phyloP scores from a whole-genome alignment of 2,329 filamentous ascomycete genomes.

The Stagonosporopsis tanaceti region DNA sequence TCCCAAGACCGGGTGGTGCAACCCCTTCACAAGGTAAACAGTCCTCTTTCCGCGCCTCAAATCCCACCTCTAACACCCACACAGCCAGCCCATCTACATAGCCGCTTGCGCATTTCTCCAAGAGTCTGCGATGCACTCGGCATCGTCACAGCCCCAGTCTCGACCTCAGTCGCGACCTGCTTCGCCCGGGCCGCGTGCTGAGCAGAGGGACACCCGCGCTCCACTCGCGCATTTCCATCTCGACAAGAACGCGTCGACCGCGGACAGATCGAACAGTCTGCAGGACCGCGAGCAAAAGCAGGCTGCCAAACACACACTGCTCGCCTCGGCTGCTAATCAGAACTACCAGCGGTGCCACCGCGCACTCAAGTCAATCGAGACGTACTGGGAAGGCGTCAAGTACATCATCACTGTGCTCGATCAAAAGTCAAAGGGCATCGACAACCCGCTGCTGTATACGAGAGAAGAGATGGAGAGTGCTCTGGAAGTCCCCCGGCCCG shows the following conservation, averaged over 20 bases:
- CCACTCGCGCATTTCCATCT: constrained; percentile 6
- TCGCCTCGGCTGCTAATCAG: constrained; percentile 82
- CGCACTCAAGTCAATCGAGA: constrained; percentile 79
- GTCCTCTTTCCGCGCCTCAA: neutral
- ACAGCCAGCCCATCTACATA: constrained; percentile 87
- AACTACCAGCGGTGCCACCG: constrained; percentile 90
- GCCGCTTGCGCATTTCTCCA: constrained; percentile 88
- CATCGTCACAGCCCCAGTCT: constrained; percentile 69
- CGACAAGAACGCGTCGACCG: constrained; percentile 18
- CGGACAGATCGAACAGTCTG: constrained; percentile 21
- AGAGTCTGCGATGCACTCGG: constrained; percentile 76
- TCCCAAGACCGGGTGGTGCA: constrained; percentile 84
- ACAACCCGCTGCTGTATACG: constrained; percentile 73
- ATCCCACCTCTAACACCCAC: constrained; percentile 20
- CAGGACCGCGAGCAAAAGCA: constrained; percentile 50
- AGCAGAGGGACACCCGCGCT: constrained; percentile 8
- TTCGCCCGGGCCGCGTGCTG: constrained; percentile 7
- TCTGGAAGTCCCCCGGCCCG: constrained; percentile 61
- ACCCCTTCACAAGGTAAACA: constrained; percentile 73
- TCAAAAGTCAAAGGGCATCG: constrained; percentile 86
- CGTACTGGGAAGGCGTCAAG: constrained; percentile 85
- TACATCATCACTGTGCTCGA: constrained; percentile 88
- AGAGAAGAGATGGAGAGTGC: constrained; percentile 80
- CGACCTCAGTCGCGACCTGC: constrained; percentile 53
- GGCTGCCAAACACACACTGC: constrained; percentile 73